Evolutionary conservation across 1,284 basidiomycete genomes (phyloP), one percentile per base, ranked within the genome.

Genomic region (Heterobasidion parviporum): DNA sequence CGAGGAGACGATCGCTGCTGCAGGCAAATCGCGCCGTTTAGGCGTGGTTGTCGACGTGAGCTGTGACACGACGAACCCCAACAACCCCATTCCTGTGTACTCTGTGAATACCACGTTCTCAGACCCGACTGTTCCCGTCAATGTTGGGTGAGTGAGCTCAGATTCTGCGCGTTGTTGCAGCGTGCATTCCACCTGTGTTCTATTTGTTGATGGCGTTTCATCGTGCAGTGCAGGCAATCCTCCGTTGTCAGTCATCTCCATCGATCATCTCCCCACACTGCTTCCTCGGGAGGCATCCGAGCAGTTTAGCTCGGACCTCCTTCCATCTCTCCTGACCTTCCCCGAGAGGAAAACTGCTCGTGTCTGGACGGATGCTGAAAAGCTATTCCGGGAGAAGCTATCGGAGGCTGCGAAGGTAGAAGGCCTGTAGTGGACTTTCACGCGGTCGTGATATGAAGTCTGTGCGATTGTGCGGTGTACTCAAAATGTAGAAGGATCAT

Each of bases 11-110:
- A 88, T 98, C 64, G 73, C 74, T 26, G 76, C 77, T 20, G 92
- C 90, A 10, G 94, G 94, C 26, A 70, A 74, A 54, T 63, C 73
- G 18, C 81, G 97, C 59, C 78, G 82, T 55, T 74, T 99, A 58
- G 80, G 85, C 38, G 86, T 95, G 47, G 85, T 99, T 52, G 96
- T 99, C 44, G 97, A 99, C 69, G 97, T 99, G 63, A 97, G 94
- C 70, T 99, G 97, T 75, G 97, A 99, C 73, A 99, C 97, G 32
- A 99, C 95, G 56, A 99, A 99, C 74, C 95, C 96, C 32, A 91
- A 92, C 82, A 99, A 99, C 74, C 97, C 97, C 1, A 89, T 99
- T 64, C 97, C 97, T 15, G 89, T 99, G 62, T 99, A 99, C 76
- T 79, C 73, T 58, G 83, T 97, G 75, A 98, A 98, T 75, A 99